Percentiles rank a stretch among this genome's conserved stretches.
Conservation (phyloP, 495 filamentous ascomycete species). For the Darksidea phi region DNA sequence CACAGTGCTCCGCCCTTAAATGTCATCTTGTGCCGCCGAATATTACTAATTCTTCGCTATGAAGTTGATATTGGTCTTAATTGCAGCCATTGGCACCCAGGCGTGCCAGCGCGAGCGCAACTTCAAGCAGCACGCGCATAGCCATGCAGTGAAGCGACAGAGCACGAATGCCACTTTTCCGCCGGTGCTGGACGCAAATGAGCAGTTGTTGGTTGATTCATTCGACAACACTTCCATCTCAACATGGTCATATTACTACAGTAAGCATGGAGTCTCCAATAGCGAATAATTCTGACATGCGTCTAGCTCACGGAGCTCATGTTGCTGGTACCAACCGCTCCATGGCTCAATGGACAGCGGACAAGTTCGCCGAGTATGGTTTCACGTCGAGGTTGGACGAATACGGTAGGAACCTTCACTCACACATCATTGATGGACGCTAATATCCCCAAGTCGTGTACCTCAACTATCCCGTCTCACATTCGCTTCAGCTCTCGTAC, state of each 20-base stretch:
- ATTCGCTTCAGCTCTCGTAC: slow-evolving; percentile 32
- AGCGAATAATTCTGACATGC: neutral
- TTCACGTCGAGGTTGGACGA: slow-evolving; percentile 32
- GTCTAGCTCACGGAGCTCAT: slow-evolving; percentile 28
- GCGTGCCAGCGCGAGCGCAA: slow-evolving; percentile 27
- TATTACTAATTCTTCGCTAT: slow-evolving; percentile 6
- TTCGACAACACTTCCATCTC: slow-evolving; percentile 33
- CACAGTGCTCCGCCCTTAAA: neutral
- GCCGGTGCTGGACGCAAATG: slow-evolving; percentile 23
- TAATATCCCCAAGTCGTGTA: slow-evolving; percentile 22
- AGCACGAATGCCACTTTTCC: slow-evolving; percentile 20
- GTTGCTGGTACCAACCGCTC: slow-evolving; percentile 27
- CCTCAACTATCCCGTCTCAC: slow-evolving; percentile 37
- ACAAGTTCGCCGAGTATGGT: slow-evolving; percentile 28
- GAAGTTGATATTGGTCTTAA: slow-evolving; percentile 17
- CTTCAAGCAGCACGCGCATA: slow-evolving; percentile 2
- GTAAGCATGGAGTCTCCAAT: neutral
- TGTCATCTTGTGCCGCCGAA: neutral
- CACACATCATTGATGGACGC: neutral
- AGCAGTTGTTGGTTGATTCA: slow-evolving; percentile 31
- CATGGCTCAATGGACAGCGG: slow-evolving; percentile 35
- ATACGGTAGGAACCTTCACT: slow-evolving; percentile 21
- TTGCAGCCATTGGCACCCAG: slow-evolving; percentile 25
- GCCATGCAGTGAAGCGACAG: slow-evolving; percentile 22
- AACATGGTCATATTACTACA: slow-evolving; percentile 35